A percentile compares a stretch with the other conserved stretches of the same genome.
Evolutionary conservation across 495 filamentous ascomycete genomes (phyloP).

Genomic region (Xylaria scruposa): DNA sequence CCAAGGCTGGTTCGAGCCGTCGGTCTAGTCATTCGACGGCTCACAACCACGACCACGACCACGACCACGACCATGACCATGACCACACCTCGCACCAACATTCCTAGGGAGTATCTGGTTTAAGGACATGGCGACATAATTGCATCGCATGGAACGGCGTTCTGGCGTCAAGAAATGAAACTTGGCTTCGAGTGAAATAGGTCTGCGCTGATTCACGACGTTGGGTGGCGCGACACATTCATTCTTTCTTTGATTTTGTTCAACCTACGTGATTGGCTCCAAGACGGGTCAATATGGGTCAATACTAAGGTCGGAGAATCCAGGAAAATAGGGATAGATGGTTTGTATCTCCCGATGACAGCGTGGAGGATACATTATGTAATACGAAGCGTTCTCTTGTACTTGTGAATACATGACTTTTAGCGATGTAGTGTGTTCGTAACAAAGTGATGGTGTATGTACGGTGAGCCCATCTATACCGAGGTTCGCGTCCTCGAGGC

Average conservation of each 20-base stretch:
- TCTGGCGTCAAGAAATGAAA: not conserved
- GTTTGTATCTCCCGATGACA: not conserved
- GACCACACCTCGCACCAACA: conserved; percentile 31
- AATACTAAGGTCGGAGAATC: not conserved
- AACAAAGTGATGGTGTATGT: not conserved
- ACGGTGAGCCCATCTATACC: not conserved
- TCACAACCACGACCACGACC: conserved; percentile 31
- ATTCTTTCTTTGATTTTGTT: not conserved
- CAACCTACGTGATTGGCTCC: not conserved
- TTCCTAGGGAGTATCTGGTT: conserved; percentile 19
- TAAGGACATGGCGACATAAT: not conserved
- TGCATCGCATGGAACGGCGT: conserved; percentile 22
- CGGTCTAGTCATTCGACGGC: conserved; percentile 35
- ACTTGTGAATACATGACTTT: not conserved
- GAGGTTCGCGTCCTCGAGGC: not conserved
- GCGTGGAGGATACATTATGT: conserved; percentile 9
- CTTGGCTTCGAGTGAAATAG: conserved; percentile 1
- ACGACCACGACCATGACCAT: conserved; percentile 30
- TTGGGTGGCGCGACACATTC: not conserved
- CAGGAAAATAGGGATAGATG: conserved; percentile 14
- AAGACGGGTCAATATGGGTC: not conserved
- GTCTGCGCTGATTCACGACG: conserved; percentile 1
- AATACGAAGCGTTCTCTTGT: conserved; percentile 20
- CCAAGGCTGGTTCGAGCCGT: conserved; percentile 38
- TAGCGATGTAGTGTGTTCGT: not conserved